Conservation (phyloP, 2,329 filamentous ascomycete species). For the Alternaria solani region DNA sequence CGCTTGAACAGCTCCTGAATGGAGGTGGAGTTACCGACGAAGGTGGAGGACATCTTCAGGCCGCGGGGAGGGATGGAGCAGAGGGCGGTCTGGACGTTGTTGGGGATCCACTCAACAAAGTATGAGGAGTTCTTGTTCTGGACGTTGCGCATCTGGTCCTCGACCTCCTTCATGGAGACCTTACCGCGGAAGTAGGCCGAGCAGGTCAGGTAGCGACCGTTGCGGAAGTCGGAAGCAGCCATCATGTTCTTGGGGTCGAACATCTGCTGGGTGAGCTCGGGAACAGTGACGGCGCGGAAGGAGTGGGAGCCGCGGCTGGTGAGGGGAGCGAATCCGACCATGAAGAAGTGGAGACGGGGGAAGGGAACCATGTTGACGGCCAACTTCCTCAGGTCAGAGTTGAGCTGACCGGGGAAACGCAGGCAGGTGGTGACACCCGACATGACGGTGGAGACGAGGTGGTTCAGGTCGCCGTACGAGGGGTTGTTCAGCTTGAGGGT, state of each 20-base stretch:
- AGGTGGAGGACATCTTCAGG: constrained; percentile 99
- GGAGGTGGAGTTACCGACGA: constrained; percentile 98
- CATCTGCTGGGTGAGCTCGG: constrained; percentile 99
- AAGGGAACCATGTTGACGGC: constrained; percentile 99
- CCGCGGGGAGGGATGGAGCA: constrained; percentile 98
- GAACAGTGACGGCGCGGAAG: constrained; percentile 97
- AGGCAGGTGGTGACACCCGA: constrained; percentile 98
- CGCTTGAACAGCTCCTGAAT: constrained; percentile 99
- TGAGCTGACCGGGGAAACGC: constrained; percentile 99
- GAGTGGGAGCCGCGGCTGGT: constrained; percentile 91
- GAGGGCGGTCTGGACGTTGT: constrained; percentile 99
- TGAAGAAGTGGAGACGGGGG: constrained; percentile 99
- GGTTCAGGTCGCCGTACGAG: constrained; percentile 98
- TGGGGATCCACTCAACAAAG: constrained; percentile 99
- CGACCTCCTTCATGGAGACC: constrained; percentile 99
- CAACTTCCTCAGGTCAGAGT: constrained; percentile 99
- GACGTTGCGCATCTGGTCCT: constrained; percentile 99
- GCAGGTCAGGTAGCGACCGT: constrained; percentile 99
- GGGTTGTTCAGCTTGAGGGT: constrained; percentile 99
- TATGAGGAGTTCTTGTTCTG: constrained; percentile 99
- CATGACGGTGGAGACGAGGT: constrained; percentile 99
- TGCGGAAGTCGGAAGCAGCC: constrained; percentile 99
- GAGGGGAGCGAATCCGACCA: constrained; percentile 99
- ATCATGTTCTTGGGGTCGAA: constrained; percentile 99
- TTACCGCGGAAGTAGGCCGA: constrained; percentile 99